Percentiles rank a stretch among this genome's conserved stretches.
Evolutionary conservation across 2,329 filamentous ascomycete genomes (phyloP).

Genomic region (Lecanicillium sp.): DNA sequence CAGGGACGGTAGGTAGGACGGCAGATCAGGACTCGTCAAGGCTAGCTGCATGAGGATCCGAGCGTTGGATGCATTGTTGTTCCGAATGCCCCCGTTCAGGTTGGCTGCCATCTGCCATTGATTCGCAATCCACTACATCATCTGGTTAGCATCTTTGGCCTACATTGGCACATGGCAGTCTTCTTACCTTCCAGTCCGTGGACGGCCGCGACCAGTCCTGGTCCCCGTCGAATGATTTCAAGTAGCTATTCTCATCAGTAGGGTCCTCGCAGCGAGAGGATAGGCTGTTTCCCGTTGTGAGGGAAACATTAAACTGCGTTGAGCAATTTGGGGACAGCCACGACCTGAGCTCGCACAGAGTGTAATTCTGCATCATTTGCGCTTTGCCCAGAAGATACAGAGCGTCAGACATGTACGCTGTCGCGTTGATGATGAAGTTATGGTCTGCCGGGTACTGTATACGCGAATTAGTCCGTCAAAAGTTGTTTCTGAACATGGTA

Average conservation of each 20-base stretch:
- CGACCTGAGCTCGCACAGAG: constrained; percentile 59
- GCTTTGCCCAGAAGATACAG: constrained; percentile 59
- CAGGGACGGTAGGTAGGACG: constrained; percentile 52
- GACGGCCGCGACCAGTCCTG: constrained; percentile 24
- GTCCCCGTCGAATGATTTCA: constrained; percentile 25
- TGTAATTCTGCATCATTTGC: constrained; percentile 38
- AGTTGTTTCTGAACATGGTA: constrained; percentile 24
- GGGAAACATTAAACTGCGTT: constrained; percentile 50
- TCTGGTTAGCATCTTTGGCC: not conserved
- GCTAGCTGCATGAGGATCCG: constrained; percentile 48
- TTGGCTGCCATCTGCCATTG: constrained; percentile 48
- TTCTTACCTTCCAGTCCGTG: constrained; percentile 43
- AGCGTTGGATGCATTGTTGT: constrained; percentile 50
- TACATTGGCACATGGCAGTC: not conserved
- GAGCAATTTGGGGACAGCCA: constrained; percentile 58
- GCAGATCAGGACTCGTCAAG: constrained; percentile 31
- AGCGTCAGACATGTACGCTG: constrained; percentile 32
- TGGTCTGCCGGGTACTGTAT: constrained; percentile 47
- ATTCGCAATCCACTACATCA: constrained; percentile 40
- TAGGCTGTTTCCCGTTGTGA: constrained; percentile 50
- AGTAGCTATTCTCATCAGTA: constrained; percentile 46
- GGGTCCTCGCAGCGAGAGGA: constrained; percentile 52
- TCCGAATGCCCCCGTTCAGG: constrained; percentile 44
- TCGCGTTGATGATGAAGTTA: constrained; percentile 58
- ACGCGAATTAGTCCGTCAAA: not conserved